phyloP scores from a whole-genome alignment of 2,329 filamentous ascomycete species.

The Colletotrichum lupini region DNA sequence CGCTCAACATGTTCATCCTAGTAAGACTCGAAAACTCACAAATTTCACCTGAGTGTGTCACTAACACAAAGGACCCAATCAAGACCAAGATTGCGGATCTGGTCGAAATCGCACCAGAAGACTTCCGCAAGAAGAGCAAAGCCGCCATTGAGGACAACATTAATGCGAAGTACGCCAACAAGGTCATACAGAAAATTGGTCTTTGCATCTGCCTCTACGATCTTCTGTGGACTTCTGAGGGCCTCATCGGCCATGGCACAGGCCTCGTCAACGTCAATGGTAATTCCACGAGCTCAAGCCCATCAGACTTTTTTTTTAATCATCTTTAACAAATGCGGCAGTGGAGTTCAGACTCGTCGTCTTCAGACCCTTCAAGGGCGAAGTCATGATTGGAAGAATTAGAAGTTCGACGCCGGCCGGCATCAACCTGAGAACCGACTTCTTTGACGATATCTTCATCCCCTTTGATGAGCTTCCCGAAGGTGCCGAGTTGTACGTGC shows the following conservation, averaged over 20 bases:
- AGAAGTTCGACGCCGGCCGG: constrained; percentile 77
- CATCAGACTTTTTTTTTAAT: background rate
- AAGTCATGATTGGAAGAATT: constrained; percentile 89
- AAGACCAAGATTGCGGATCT: constrained; percentile 95
- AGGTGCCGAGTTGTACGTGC: constrained; percentile 78
- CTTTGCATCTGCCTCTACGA: constrained; percentile 96
- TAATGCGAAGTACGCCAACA: constrained; percentile 96
- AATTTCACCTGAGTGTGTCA: constrained; percentile 6
- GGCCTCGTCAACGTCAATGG: constrained; percentile 95
- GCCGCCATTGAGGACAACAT: constrained; percentile 96
- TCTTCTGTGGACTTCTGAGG: constrained; percentile 88
- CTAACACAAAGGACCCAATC: constrained; percentile 28
- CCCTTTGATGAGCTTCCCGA: constrained; percentile 79
- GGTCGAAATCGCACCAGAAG: constrained; percentile 89
- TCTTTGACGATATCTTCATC: constrained; percentile 93
- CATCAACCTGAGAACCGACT: constrained; percentile 85
- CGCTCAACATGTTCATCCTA: constrained; percentile 60
- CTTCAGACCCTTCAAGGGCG: constrained; percentile 95
- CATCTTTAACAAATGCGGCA: constrained; percentile 47
- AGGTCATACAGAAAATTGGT: constrained; percentile 93
- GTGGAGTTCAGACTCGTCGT: constrained; percentile 95
- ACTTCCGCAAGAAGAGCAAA: constrained; percentile 85
- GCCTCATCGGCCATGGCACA: constrained; percentile 90
- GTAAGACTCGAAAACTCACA: constrained; percentile 45
- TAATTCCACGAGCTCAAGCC: constrained; percentile 48